Evolutionary conservation across 2,329 filamentous ascomycete species (phyloP).

Genomic region (Neobulgaria alba): DNA sequence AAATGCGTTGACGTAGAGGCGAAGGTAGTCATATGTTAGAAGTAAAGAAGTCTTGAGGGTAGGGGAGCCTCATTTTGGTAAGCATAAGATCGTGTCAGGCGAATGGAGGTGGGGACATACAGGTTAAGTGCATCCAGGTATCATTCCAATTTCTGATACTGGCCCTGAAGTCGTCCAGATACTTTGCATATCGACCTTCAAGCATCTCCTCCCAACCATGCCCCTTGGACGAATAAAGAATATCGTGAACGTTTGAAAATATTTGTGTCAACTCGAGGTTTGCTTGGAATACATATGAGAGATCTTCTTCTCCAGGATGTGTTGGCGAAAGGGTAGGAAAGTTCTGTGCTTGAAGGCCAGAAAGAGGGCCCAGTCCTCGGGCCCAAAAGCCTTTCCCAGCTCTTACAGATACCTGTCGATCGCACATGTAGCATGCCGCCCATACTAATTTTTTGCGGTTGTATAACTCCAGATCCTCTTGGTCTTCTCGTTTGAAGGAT

Average conservation of each 20-base stretch:
- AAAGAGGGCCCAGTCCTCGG: constrained; percentile 59
- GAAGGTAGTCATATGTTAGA: constrained; percentile 64
- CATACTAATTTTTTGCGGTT: constrained; percentile 59
- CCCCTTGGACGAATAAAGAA: constrained; percentile 62
- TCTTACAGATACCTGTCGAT: constrained; percentile 60
- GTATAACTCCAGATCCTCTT: constrained; percentile 49
- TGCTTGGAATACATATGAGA: constrained; percentile 61
- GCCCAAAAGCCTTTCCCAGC: constrained; percentile 69
- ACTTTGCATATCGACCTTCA: constrained; percentile 65
- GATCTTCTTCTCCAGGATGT: constrained; percentile 53
- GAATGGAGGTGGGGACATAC: constrained; percentile 31
- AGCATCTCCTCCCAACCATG: constrained; percentile 62
- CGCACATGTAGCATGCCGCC: constrained; percentile 54
- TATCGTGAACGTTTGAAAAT: constrained; percentile 66
- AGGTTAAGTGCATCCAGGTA: constrained; percentile 57
- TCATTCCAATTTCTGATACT: constrained; percentile 64
- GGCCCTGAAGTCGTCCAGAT: constrained; percentile 64
- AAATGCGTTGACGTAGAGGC: constrained; percentile 67
- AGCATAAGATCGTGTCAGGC: not conserved
- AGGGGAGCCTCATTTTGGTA: constrained; percentile 42
- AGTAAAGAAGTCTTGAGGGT: constrained; percentile 43
- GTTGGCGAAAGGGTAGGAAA: constrained; percentile 51
- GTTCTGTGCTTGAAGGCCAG: constrained; percentile 34
- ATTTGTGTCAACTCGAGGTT: constrained; percentile 63
- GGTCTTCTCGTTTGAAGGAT: constrained; percentile 52